Evolutionary conservation across 1,284 basidiomycete species (phyloP).

Genomic region (Sphagnurus paluster): DNA sequence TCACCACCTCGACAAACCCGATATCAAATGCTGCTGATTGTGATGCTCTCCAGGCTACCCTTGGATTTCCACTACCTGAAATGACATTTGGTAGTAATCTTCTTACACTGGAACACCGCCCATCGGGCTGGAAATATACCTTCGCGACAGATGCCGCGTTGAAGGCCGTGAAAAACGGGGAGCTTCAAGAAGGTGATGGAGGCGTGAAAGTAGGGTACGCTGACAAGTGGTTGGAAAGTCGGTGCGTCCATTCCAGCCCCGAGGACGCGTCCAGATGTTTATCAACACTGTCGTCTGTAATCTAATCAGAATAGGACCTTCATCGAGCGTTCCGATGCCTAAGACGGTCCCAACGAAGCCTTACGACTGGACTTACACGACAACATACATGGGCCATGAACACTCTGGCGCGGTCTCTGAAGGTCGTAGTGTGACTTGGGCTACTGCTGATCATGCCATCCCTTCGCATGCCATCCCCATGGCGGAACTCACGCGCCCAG

Average conservation of each 20-base stretch:
- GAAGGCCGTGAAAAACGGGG: conserved; percentile 72
- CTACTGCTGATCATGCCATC: conserved; percentile 52
- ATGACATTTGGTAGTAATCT: conserved; percentile 95
- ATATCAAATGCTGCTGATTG: conserved; percentile 78
- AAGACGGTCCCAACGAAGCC: conserved; percentile 77
- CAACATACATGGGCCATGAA: conserved; percentile 76
- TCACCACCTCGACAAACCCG: conserved; percentile 65
- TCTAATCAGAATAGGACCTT: conserved; percentile 57
- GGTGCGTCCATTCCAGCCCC: conserved; percentile 48
- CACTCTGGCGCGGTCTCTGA: conserved; percentile 21
- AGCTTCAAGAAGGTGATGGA: conserved; percentile 78
- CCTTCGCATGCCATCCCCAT: conserved; percentile 72
- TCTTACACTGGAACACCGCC: conserved; percentile 63
- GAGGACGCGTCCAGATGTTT: conserved; percentile 1
- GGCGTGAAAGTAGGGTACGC: conserved; percentile 94
- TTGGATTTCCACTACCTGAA: conserved; percentile 88
- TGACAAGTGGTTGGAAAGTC: conserved; percentile 89
- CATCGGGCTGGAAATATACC: conserved; percentile 63
- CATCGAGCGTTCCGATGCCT: conserved; percentile 68
- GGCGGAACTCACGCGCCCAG: conserved; percentile 80
- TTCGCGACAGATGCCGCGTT: conserved; percentile 79
- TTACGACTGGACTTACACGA: conserved; percentile 99
- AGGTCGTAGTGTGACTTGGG: conserved; percentile 40
- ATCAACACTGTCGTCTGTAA: conserved; percentile 17
- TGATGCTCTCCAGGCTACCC: conserved; percentile 62